phyloP scores from a whole-genome alignment of 257 asterid species.

The Nicotiana otophora region DNA sequence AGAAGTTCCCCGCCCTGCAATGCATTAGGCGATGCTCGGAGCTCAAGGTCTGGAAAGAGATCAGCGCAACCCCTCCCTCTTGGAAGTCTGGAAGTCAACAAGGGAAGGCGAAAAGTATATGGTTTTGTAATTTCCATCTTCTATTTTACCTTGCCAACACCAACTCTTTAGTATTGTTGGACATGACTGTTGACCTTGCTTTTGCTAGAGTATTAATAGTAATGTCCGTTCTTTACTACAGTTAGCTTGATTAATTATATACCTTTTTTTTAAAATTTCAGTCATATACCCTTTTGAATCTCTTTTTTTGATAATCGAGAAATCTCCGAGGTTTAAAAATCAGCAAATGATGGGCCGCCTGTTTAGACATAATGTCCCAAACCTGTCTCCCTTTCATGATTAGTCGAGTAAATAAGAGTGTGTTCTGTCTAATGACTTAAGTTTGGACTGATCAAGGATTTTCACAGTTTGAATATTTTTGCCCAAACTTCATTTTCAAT shows the following conservation, averaged over 20 bases:
- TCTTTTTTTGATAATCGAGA: too few relatives aligned
- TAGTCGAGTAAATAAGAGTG: too few relatives aligned
- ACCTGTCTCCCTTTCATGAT: too few relatives aligned
- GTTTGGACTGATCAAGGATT: too few relatives aligned
- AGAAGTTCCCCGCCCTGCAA: slow-evolving; percentile 40
- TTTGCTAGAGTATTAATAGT: neutral
- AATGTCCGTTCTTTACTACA: neutral
- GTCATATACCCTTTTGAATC: too few relatives aligned
- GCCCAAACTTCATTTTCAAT: too few relatives aligned
- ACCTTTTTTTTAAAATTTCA: too few relatives aligned
- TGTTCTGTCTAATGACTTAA: too few relatives aligned
- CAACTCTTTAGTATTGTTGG: neutral
- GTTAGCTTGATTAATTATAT: neutral
- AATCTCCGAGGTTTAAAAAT: too few relatives aligned
- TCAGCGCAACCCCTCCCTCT: slow-evolving; percentile 27
- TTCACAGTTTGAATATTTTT: too few relatives aligned
- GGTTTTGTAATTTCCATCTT: neutral
- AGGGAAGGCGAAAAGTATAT: neutral
- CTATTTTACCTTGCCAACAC: neutral
- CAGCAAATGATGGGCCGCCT: too few relatives aligned
- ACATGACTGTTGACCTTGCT: slow-evolving; percentile 7
- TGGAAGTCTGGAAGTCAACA: slow-evolving; percentile 14
- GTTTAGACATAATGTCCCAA: too few relatives aligned
- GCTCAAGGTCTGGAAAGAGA: slow-evolving; percentile 6
- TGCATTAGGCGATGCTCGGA: slow-evolving; percentile 25